These are phyloP conservation scores for Pleurotus djamor DNA, from an alignment of 768 basidiomycete genomes.

Conservation along the genomic window DNA sequence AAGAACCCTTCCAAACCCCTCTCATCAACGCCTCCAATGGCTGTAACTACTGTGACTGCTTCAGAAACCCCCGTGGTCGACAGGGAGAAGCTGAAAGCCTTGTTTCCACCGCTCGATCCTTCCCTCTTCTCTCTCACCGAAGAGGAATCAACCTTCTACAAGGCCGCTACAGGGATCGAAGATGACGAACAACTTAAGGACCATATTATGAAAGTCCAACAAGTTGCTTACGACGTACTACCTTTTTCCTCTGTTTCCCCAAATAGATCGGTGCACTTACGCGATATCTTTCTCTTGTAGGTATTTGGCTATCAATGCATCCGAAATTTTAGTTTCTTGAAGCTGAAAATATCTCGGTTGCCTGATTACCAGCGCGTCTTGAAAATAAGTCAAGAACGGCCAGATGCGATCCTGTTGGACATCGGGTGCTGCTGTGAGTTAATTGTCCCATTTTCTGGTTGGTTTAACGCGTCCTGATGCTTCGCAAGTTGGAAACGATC, in stretches of 20 bases:
- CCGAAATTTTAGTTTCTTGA: constrained; percentile 23
- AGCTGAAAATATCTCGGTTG: constrained; percentile 28
- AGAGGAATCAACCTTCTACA: constrained; percentile 32
- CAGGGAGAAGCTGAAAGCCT: background rate
- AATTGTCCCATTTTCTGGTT: too few species aligned
- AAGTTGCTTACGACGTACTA: constrained; percentile 27
- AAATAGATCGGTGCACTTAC: background rate
- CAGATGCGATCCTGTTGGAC: constrained; percentile 34
- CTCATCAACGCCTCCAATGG: background rate
- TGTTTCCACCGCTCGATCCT: background rate
- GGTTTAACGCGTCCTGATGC: background rate
- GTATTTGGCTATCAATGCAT: constrained; percentile 29
- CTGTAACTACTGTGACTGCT: background rate
- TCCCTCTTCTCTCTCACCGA: constrained; percentile 19
- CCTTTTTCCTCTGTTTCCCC: background rate
- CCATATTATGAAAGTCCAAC: constrained; percentile 35
- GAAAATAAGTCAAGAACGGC: constrained; percentile 18
- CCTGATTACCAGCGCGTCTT: constrained; percentile 30
- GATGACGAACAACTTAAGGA: constrained; percentile 33
- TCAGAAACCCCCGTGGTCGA: background rate
- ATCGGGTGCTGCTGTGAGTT: constrained; percentile 41
- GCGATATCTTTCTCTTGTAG: constrained; percentile 10
- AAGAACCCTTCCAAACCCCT: background rate
- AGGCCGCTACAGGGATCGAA: constrained; percentile 30
- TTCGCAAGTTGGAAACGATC: constrained; percentile 36